A percentile compares a stretch with the other conserved stretches of the same genome.
Evolutionary conservation across 495 filamentous ascomycete species (phyloP).

Genomic region (Hyaloscypha finlandica): DNA sequence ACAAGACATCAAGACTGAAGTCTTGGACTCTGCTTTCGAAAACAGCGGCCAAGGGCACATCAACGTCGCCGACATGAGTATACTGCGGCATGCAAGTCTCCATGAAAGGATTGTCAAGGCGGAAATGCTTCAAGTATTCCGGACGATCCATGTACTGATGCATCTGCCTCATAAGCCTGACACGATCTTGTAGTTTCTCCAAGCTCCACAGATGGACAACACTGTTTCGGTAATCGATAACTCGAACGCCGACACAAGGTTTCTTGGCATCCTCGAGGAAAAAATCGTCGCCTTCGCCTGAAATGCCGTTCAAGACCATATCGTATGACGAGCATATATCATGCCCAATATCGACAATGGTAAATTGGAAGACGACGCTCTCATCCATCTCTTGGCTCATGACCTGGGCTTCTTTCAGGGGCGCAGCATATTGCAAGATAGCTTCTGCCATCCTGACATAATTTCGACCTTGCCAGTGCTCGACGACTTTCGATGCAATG

Average conservation of each 20-base stretch:
- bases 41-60: conserved; percentile 90
- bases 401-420: conserved; percentile 92
- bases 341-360: conserved; percentile 86
- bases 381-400: conserved; percentile 98
- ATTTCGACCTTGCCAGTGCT: conserved; percentile 80
- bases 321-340: conserved; percentile 91
- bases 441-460: conserved; percentile 96
- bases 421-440: conserved; percentile 81
- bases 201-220: conserved; percentile 95
- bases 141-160: conserved; percentile 94
- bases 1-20: conserved; percentile 84
- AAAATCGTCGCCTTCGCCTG: conserved; percentile 81
- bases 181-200: conserved; percentile 83
- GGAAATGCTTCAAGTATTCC: conserved; percentile 84
- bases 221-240: conserved; percentile 85
- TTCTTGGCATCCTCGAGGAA: conserved; percentile 80
- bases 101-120: conserved; percentile 80
- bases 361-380: conserved; percentile 92
- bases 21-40: conserved; percentile 96
- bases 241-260: conserved; percentile 87
- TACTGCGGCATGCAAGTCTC: conserved; percentile 89
- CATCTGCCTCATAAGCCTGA: conserved; percentile 92
- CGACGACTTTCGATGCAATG: conserved; percentile 62
- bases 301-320: conserved; percentile 89
- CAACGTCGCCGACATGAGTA: conserved; percentile 89